Conservation (phyloP, 305 asterid species). For the Rubia occidens region DNA sequence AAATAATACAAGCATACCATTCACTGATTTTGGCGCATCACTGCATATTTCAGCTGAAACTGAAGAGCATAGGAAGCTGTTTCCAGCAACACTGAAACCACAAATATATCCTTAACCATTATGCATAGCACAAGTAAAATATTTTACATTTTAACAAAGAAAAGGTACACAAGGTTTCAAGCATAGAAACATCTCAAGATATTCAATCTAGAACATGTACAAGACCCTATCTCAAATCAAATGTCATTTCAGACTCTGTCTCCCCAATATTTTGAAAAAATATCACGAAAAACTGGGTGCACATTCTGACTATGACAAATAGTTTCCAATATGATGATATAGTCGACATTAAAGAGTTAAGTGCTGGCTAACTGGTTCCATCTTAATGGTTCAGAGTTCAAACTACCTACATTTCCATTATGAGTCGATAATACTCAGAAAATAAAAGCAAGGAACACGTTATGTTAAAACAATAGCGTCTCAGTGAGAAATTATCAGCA, state of each 20-base stretch:
- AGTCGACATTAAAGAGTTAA: neutral
- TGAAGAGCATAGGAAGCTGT: slow-evolving; percentile 63
- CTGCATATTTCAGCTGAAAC: slow-evolving; percentile 45
- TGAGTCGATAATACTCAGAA: neutral
- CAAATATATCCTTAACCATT: slow-evolving; percentile 17
- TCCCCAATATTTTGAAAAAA: neutral
- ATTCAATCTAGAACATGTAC: neutral
- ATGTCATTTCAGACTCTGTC: neutral
- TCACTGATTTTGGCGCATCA: slow-evolving; percentile 43
- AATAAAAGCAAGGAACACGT: neutral
- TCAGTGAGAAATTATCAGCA: neutral
- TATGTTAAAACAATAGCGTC: neutral
- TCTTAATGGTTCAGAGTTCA: neutral
- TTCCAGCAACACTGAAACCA: slow-evolving; percentile 71
- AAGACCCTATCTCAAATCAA: neutral
- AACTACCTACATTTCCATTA: neutral
- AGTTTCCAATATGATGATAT: neutral
- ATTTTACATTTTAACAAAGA: too few species aligned
- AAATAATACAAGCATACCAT: slow-evolving; percentile 37
- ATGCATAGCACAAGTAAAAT: neutral
- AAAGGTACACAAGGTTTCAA: neutral
- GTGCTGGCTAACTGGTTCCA: neutral
- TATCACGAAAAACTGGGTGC: neutral
- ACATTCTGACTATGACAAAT: neutral
- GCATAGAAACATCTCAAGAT: neutral